phyloP scores from a whole-genome alignment of 2,329 filamentous ascomycete genomes.

The Pezicula neosporulosa region DNA sequence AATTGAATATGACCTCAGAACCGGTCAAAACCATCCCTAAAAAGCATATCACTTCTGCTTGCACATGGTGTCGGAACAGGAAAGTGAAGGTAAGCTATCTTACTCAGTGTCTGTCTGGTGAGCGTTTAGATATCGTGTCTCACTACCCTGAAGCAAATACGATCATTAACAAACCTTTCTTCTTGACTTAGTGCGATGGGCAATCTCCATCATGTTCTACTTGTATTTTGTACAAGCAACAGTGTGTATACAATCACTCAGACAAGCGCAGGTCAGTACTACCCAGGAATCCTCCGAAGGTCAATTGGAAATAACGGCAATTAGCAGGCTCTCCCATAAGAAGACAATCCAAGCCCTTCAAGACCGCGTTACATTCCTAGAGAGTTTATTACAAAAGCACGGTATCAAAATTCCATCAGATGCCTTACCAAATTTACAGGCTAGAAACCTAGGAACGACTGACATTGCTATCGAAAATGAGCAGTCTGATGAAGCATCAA shows the following conservation, averaged over 20 bases:
- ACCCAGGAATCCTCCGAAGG: not conserved
- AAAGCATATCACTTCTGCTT: slow-evolving; percentile 1
- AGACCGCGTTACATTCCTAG: not conserved
- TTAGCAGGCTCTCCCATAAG: slow-evolving; percentile 1
- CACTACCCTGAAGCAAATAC: not conserved
- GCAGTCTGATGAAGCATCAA: not conserved
- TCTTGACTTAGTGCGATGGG: slow-evolving; percentile 1
- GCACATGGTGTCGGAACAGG: slow-evolving; percentile 1
- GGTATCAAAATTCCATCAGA: not conserved
- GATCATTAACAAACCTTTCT: not conserved
- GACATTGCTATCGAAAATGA: no score
- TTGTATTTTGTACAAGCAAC: slow-evolving; percentile 2
- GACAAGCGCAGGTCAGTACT: not conserved
- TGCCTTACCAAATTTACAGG: not conserved
- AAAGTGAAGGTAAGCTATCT: slow-evolving; percentile 3
- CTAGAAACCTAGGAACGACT: not conserved
- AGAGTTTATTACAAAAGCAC: not conserved
- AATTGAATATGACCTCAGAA: not conserved
- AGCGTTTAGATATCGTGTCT: not conserved
- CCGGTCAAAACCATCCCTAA: not conserved
- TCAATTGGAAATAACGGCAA: not conserved
- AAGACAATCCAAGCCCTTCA: not conserved
- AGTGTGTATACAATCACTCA: not conserved
- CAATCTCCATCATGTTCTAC: slow-evolving; percentile 1
- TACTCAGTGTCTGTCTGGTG: not conserved